Evolutionary conservation across 441 rosid species (phyloP), one percentile per base, ranked within the genome.

Genomic region (Corymbia calophylla): DNA sequence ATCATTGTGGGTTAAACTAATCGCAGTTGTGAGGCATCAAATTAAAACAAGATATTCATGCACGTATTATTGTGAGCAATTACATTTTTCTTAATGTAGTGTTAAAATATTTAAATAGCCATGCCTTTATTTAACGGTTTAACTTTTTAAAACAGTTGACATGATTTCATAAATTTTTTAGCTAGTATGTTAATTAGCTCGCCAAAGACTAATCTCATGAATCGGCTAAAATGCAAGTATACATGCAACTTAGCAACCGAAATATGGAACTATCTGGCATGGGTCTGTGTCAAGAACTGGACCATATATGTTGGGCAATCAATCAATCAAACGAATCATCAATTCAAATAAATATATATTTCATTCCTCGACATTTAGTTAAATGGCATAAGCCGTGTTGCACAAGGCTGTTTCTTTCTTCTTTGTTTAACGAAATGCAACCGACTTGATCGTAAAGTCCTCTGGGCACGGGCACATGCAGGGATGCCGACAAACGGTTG

Each of bases 151-250:
- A 17, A n/a, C 21, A 31, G 17, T 66, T 17, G 18, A 0, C 1
- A 66, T n/a, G 0, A 5, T 0, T 10, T 31, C 39, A 2, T 0
- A 62, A 62, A 3, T 0, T 66, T 66, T 66, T 64, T 66, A 66
- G 17, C 39, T 31, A 0, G 77, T 31, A 31, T 25, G n/a, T 10
- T 66, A 31, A 64, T 64, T 15, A n/a, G 73, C 35, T n/a, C 9
- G 18, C 18, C 19, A 66, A 7, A 7, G 39, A 66, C 39, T n/a
- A 66, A 31, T 66, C 16, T 70, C 29, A 4, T 35, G 48, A 70
- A 35, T 35, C 82, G 0, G 82, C 27, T 21, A 70, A 19, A 35
- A 35, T 19, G 8, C 51, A 11, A 73, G 48, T 73, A 73, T 16
- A 73, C 25, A 73, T 21, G 14, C 5, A 23, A 49, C 49, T 39